Conservation (phyloP, 2,329 filamentous ascomycete species). For the Xylaria sp. region DNA sequence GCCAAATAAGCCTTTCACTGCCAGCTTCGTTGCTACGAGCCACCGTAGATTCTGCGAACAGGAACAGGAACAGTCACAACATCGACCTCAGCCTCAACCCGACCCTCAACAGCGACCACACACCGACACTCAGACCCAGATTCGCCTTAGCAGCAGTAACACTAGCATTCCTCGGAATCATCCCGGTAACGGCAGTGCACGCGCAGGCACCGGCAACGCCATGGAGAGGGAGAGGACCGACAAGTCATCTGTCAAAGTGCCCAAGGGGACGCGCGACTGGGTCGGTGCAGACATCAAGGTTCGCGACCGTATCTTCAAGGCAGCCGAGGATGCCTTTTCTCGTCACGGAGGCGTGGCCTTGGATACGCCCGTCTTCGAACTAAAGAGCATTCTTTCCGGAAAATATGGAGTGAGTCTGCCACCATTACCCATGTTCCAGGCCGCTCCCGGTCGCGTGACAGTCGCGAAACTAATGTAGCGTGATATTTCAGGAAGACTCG, state of each 20-base stretch:
- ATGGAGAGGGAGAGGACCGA: conserved; percentile 34
- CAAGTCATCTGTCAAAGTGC: conserved; percentile 72
- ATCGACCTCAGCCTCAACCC: background rate
- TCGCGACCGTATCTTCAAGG: conserved; percentile 79
- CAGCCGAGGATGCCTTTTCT: conserved; percentile 57
- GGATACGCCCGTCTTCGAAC: conserved; percentile 78
- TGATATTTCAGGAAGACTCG: conserved; percentile 43
- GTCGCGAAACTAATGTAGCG: conserved; percentile 14
- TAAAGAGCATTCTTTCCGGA: conserved; percentile 78
- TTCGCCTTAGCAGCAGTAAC: background rate
- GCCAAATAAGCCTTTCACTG: background rate
- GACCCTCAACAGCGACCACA: background rate
- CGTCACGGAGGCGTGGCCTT: conserved; percentile 75
- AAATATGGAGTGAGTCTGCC: conserved; percentile 50
- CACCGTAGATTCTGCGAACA: background rate
- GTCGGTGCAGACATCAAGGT: conserved; percentile 81
- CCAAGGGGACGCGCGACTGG: conserved; percentile 93
- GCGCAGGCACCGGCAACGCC: background rate
- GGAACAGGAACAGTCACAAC: too few species aligned
- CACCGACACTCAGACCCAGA: background rate
- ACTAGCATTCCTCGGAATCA: background rate
- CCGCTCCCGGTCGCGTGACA: background rate
- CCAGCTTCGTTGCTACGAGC: background rate
- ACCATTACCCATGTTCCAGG: too few species aligned
- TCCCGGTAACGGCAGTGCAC: background rate